Evolutionary conservation across 371 early-diverging fungal species (phyloP), one percentile per base, ranked within the genome.

Genomic region (Encephalitozoon hellem): DNA sequence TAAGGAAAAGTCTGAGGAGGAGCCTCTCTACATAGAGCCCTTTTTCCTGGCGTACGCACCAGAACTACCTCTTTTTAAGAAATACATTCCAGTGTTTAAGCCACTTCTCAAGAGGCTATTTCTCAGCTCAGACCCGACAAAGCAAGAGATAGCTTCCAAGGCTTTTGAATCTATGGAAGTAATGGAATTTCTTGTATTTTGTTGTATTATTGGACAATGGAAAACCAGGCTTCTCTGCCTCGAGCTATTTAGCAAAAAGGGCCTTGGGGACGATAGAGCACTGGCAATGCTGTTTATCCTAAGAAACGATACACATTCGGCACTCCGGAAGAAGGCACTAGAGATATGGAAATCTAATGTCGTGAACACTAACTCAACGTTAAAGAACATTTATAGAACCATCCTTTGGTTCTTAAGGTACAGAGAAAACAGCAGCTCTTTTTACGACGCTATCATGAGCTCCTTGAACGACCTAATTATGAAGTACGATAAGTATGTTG

Each of bases 31-130:
- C 4, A 32, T 69, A 18, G 47, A 47, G 12, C 25, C 52, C n/a
- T 42, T 34, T 12, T 77, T 77, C 30, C 21, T 77, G 9, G 73
- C 73, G 0, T 53, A 55, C 67, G 77, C 77, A 34, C 72, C 59
- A 21, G 77, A 77, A 23, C 38, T 77, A n/a, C 41, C 34, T 30
- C 28, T 69, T 42, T 77, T 77, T 26, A 15, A 42, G 4, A 26
- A 70, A 41, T 69, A 77, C 39, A 4, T 77, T 6, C 43, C 41
- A 15, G 30, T 42, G 6, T 77, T 63, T 49, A 34, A 64, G 18
- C 64, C 55, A 15, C 26, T 72, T 30, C 39, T 77, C 9, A 77
- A 77, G 49, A 18, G 47, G 4, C 23, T 77, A 32, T 77, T 75
- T 74, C 18, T 23, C 12, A 32, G 32, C 41, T 42, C 39, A 12